These are phyloP conservation scores for Carallia brachiata DNA, from an alignment of 345 rosid genomes.

Conservation along the genomic window DNA sequence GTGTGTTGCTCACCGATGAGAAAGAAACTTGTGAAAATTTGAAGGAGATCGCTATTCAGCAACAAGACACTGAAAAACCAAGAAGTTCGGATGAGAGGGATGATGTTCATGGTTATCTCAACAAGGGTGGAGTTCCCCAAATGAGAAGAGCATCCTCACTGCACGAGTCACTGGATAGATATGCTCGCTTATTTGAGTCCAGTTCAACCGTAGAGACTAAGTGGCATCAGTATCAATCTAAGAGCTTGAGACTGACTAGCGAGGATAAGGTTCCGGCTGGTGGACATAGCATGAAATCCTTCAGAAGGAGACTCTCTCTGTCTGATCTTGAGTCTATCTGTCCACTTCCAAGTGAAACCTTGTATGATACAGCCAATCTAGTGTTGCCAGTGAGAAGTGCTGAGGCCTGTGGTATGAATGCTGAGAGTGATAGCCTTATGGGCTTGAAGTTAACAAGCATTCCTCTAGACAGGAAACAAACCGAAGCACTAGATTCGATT, in stretches of 20 bases:
- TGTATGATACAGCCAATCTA: conserved; percentile 27
- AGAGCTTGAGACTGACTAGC: conserved; percentile 54
- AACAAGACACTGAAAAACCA: conserved; percentile 22
- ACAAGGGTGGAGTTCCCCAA: conserved; percentile 4
- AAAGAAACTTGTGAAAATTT: conserved; percentile 17
- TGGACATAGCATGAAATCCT: conserved; percentile 38
- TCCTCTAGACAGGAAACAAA: conserved; percentile 24
- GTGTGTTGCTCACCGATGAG: conserved; percentile 7
- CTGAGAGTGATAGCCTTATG: neutral
- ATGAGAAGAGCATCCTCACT: conserved; percentile 46
- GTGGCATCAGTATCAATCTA: conserved; percentile 39
- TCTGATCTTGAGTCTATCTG: conserved; percentile 66
- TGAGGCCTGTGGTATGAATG: neutral
- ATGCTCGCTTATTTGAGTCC: conserved; percentile 51
- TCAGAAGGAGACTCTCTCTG: conserved; percentile 71
- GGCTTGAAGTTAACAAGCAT: conserved; percentile 14
- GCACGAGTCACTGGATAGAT: conserved; percentile 51
- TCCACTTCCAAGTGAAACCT: conserved; percentile 47
- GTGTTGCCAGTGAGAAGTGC: conserved; percentile 22
- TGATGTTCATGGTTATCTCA: conserved; percentile 22
- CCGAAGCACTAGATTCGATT: conserved; percentile 22
- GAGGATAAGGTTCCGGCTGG: conserved; percentile 40
- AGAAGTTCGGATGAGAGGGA: conserved; percentile 9
- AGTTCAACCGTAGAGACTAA: conserved; percentile 35
- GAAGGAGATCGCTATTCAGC: conserved; percentile 2